phyloP scores from a whole-genome alignment of 108 stramenopile genomes.

The Fragilaria crotonensis region DNA sequence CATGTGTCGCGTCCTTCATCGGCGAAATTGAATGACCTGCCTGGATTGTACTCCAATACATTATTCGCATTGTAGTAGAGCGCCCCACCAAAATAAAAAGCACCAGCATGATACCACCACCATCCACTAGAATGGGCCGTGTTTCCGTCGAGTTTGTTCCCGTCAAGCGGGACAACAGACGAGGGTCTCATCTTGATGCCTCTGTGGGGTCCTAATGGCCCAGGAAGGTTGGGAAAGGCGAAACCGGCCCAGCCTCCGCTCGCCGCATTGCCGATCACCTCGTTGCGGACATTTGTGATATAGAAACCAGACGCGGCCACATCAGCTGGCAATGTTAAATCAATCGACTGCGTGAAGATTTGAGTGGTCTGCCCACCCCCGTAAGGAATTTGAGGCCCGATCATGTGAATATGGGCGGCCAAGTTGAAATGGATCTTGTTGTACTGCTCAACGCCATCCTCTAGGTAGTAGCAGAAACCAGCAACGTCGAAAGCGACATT shows the following conservation, averaged over 20 bases:
- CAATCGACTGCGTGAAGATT: slow-evolving; percentile 2
- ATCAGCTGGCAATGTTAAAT: slow-evolving; percentile 31
- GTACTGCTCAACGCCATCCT: slow-evolving; percentile 45
- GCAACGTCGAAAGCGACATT: slow-evolving; percentile 45
- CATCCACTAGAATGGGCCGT: slow-evolving; percentile 34
- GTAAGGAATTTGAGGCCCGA: slow-evolving; percentile 11
- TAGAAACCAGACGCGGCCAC: slow-evolving; percentile 33
- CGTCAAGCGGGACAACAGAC: neutral
- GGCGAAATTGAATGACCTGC: slow-evolving; percentile 3
- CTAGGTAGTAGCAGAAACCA: slow-evolving; percentile 46
- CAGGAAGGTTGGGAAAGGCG: slow-evolving; percentile 22
- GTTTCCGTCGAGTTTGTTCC: slow-evolving; percentile 21
- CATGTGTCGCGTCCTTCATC: slow-evolving; percentile 8
- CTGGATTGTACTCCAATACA: slow-evolving; percentile 25
- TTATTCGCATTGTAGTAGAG: slow-evolving; percentile 27
- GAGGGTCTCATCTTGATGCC: slow-evolving; percentile 14
- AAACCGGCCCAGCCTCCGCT: slow-evolving; percentile 42
- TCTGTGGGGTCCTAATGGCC: slow-evolving; percentile 18
- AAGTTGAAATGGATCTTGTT: slow-evolving; percentile 40
- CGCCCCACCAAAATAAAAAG: slow-evolving; percentile 35
- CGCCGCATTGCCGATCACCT: slow-evolving; percentile 39
- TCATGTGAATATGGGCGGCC: slow-evolving; percentile 37
- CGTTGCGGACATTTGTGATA: slow-evolving; percentile 38
- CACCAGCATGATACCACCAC: slow-evolving; percentile 33
- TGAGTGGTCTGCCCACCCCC: slow-evolving; percentile 16